phyloP scores from a whole-genome alignment of 1,139 yeast genomes.

The Kodamaea sp. region DNA sequence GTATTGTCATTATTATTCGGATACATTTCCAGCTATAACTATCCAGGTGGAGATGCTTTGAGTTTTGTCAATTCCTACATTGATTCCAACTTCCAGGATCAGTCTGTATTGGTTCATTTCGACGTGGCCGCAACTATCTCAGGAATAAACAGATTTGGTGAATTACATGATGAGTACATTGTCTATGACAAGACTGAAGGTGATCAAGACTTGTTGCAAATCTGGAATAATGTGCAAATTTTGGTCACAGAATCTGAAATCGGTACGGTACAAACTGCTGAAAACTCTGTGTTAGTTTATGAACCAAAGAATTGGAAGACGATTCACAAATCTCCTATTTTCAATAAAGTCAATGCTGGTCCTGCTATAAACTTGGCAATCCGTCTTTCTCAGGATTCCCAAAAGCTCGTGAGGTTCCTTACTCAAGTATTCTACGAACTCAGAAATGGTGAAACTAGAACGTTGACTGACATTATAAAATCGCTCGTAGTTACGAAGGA shows the following conservation, averaged over 20 bases:
- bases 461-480: slow-evolving; percentile 19
- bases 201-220: slow-evolving; percentile 27
- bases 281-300: slow-evolving; percentile 12
- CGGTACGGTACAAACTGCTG: slow-evolving; percentile 9
- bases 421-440: slow-evolving; percentile 15
- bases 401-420: neutral
- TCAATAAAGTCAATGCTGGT: slow-evolving; percentile 15
- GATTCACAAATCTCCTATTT: slow-evolving; percentile 22
- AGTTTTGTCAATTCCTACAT: slow-evolving; percentile 50
- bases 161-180: slow-evolving; percentile 44
- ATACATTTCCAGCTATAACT: slow-evolving; percentile 69
- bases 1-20: slow-evolving; percentile 53
- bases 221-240: slow-evolving; percentile 61
- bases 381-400: neutral
- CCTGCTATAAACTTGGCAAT: slow-evolving; percentile 2
- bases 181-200: slow-evolving; percentile 78
- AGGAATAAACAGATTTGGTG: slow-evolving; percentile 78
- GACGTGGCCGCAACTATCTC: slow-evolving; percentile 86
- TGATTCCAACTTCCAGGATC: slow-evolving; percentile 15
- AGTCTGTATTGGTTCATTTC: slow-evolving; percentile 55
- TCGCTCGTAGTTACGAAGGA: slow-evolving; percentile 27
- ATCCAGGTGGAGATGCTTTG: slow-evolving; percentile 88
- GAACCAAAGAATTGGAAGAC: slow-evolving; percentile 29
- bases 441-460: slow-evolving; percentile 16
- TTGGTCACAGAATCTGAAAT: slow-evolving; percentile 50